Percentiles rank a stretch among this genome's conserved stretches.
Evolutionary conservation across 306 rosid genomes (phyloP).

Genomic region (Fragaria ananassa): DNA sequence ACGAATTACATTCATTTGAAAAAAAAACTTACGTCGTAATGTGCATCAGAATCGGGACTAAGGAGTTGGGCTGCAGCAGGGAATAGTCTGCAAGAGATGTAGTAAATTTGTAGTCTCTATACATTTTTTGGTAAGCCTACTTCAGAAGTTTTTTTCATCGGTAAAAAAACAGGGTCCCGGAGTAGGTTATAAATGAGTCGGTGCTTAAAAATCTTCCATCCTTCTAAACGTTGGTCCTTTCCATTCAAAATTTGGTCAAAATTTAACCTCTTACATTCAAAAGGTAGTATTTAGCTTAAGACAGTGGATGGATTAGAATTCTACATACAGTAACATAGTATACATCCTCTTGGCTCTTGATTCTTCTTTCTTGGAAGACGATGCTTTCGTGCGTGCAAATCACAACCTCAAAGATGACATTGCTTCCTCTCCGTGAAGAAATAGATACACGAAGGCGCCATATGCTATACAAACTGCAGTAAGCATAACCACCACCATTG

Average conservation of each 20-base stretch:
- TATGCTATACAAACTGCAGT: conserved; percentile 46
- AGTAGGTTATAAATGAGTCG: too few relatives aligned
- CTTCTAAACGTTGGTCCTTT: neutral
- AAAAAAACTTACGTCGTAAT: too few relatives aligned
- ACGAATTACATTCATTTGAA: too few relatives aligned
- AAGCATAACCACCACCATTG: conserved; percentile 55
- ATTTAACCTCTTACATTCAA: neutral
- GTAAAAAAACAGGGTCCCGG: too few relatives aligned
- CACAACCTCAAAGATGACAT: conserved; percentile 33
- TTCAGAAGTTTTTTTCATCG: too few relatives aligned
- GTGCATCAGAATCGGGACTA: too few relatives aligned
- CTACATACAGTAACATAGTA: neutral
- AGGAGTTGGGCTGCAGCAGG: too few relatives aligned
- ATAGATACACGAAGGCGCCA: conserved; percentile 38
- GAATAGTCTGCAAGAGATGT: neutral
- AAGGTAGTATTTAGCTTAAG: neutral
- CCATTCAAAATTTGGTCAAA: neutral
- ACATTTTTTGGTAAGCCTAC: too few relatives aligned
- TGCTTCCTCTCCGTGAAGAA: conserved; percentile 42
- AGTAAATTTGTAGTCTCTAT: too few relatives aligned
- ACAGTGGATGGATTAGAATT: neutral
- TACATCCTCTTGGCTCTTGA: neutral
- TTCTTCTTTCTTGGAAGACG: neutral
- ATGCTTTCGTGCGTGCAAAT: conserved; percentile 6
- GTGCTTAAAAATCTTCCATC: neutral